phyloP scores from a whole-genome alignment of 2,329 filamentous ascomycete genomes.

The Stagonosporopsis rhizophila region DNA sequence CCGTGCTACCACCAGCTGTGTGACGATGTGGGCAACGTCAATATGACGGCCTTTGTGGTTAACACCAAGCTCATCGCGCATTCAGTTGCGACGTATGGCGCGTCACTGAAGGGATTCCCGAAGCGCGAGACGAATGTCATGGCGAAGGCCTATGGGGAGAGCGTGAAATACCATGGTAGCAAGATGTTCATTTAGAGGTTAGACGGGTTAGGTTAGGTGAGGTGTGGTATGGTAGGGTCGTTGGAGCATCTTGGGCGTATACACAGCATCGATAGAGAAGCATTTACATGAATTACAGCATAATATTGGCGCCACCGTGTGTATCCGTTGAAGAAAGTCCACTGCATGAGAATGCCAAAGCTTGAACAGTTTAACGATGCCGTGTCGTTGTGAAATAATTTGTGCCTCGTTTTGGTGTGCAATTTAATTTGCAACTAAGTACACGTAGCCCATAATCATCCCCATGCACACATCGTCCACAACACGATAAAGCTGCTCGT shows the following conservation, averaged over 20 bases:
- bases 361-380: no score
- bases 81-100: conserved; percentile 47
- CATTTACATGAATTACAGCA: not conserved
- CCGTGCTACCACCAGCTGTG: conserved; percentile 51
- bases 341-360: no score
- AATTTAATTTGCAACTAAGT: no score
- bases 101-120: conserved; percentile 46
- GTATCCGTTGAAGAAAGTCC: no score
- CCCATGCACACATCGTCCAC: no score
- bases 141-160: conserved; percentile 29
- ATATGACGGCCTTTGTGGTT: conserved; percentile 48
- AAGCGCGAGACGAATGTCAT: conserved; percentile 32
- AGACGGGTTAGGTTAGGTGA: not conserved
- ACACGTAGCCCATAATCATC: no score
- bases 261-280: not conserved
- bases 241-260: not conserved
- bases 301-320: no score
- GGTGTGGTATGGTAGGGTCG: no score
- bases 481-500: no score
- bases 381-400: no score
- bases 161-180: conserved; percentile 43
- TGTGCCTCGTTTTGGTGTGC: no score
- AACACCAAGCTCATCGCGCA: conserved; percentile 51
- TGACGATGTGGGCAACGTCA: conserved; percentile 50
- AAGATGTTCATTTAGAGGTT: conserved; percentile 40